Percentiles rank a stretch among this genome's conserved stretches.
These are phyloP conservation scores for Pulveroboletus sp. DNA, from an alignment of 768 basidiomycete genomes.

Conservation along the genomic window DNA sequence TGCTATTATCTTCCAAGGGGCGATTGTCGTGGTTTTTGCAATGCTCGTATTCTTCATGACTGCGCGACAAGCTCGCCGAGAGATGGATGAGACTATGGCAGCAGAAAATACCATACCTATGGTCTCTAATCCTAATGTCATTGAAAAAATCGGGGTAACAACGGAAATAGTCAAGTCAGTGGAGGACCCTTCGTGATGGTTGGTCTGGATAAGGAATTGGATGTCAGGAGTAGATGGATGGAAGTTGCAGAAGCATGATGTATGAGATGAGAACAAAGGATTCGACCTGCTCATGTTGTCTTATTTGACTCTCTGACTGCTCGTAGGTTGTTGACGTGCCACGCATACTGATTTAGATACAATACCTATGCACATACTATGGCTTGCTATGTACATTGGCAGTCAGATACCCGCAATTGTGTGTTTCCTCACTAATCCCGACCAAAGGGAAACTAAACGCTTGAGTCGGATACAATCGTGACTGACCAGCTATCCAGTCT, in stretches of 20 bases:
- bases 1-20: slow-evolving; percentile 63
- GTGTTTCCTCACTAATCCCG: no score
- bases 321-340: background rate
- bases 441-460: no score
- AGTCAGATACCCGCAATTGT: no score
- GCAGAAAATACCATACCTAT: background rate
- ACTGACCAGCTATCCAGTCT: no score
- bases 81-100: slow-evolving; percentile 53
- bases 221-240: background rate
- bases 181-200: background rate
- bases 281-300: background rate
- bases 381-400: no score
- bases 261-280: background rate
- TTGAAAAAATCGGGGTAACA: background rate
- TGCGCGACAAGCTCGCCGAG: slow-evolving; percentile 60
- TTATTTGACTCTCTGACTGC: background rate
- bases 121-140: background rate
- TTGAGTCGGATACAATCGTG: no score
- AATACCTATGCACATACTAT: background rate
- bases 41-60: slow-evolving; percentile 45
- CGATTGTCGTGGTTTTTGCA: slow-evolving; percentile 39
- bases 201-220: background rate
- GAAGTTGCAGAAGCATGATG: background rate
- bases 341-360: background rate
- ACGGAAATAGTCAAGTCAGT: background rate